phyloP scores from a whole-genome alignment of 257 asterid genomes.

The Salvia rosmarinus region DNA sequence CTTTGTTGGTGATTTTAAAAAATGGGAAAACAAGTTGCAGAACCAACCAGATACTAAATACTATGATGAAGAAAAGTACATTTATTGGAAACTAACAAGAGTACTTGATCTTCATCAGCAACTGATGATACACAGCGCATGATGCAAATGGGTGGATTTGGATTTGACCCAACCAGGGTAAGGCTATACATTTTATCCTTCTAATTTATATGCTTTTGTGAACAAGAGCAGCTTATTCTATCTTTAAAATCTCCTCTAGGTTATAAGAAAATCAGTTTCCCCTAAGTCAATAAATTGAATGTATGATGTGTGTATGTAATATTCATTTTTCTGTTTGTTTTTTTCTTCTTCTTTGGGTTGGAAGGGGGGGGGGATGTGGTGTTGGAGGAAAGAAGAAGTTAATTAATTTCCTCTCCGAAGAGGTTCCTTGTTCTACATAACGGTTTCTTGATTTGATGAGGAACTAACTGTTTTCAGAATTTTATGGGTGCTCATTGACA shows the following conservation, averaged over 20 bases:
- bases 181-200: not conserved
- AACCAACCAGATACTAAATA: not conserved
- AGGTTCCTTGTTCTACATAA: not conserved
- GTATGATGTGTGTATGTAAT: not conserved
- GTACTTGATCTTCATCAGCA: constrained; percentile 51
- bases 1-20: not conserved
- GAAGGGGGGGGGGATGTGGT: no score
- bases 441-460: not conserved
- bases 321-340: not conserved
- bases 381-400: not conserved
- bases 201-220: constrained; percentile 12
- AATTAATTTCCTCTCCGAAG: not conserved
- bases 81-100: constrained; percentile 30
- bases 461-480: constrained; percentile 1
- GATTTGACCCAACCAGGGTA: constrained; percentile 86
- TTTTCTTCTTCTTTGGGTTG: not conserved
- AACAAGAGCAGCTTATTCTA: constrained; percentile 11
- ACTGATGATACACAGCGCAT: constrained; percentile 90
- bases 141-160: constrained; percentile 99
- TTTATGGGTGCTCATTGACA: not conserved
- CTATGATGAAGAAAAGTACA: constrained; percentile 16
- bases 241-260: not conserved
- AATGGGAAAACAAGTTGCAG: not conserved
- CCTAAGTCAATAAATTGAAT: constrained; percentile 2
- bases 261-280: not conserved